Base-by-base conservation (phyloP, 345 rosid genomes). In the Garcia nutans region DNA sequence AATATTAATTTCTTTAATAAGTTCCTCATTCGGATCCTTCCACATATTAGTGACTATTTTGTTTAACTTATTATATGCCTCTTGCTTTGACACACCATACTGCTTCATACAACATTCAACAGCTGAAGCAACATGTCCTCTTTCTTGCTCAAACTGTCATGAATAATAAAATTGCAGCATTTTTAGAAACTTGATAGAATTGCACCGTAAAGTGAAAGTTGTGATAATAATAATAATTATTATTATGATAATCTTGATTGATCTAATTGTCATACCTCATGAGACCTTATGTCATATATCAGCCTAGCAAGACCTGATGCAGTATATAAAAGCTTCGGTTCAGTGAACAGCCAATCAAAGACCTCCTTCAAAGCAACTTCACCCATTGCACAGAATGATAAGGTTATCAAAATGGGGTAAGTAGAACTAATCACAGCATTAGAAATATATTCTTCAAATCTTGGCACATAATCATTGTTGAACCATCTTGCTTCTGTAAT, bases 11-110 rank as follows among this genome's bases (percentile, higher is more conserved):
- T 68, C 79, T 10, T 19, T 6, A 19, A 50, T 55, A 41, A 70
- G 26, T 15, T 50, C 85, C 17, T 79, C 73, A n/a, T 85, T 85
- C 6, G 77, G 33, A 23, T 71, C 76, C 15, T 82, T 79, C 85
- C 85, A 85, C 1, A 65, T 74, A 62, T 75, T 63, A 1, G 16
- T 61, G 0, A 82, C 16, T 12, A 22, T 50, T 28, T 65, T 75
- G 6, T 62, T 8, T 0, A 85, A 16, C 24, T 63, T 82, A 9
- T 65, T 22, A 4, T 23, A 11, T 0, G 84, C 69, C 33, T 80
- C 59, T n/a, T 23, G 24, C 20, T 67, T 58, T 26, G 73, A 22
- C 12, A 44, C 73, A 42, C 73, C 64, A 57, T 68, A 13, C 24
- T 76, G 73, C 66, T 58, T 76, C 67, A 44, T 44, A 16, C 37